Evolutionary conservation across 441 rosid genomes (phyloP), one percentile per base, ranked within the genome.

Genomic region (Gossypium schwendimanii): DNA sequence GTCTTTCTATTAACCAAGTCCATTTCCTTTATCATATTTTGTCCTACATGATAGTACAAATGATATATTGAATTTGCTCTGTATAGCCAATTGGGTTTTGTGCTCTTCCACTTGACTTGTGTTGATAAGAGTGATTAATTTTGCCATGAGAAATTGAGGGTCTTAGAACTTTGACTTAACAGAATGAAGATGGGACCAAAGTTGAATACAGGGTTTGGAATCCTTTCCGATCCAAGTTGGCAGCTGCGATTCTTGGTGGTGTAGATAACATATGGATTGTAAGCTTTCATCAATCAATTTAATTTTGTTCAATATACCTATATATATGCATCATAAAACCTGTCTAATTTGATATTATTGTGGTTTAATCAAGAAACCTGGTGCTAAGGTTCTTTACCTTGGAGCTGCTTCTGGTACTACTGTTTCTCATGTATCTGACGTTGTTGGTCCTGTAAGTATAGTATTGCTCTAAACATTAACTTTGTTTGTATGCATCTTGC

Each of bases 341-440:
- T 10, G 12, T 69, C 12, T 36, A 14, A 58, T 24, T 24, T 1
- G 52, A 45, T 41, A 1, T 2, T 21, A 60, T 61, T 47, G 10
- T n/a, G 49, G 8, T n/a, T 12, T 75, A 23, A 58, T 58, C 63
- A 33, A 93, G 98, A 88, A 81, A 83, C 96, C 97, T 23, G 97
- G 97, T 75, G 92, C 89, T 5, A 87, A 86, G 78, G 96, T 93
- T 77, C 89, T 93, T 0, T 91, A 91, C 79, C 91, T 93, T 61
- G 98, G 98, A 57, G 97, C 97, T 69, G 97, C 98, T 67, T 93
- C 97, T 3, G 96, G 97, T 49, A 91, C 93, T 9, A 88, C 96
- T 2, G 97, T 94, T 17, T 90, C 97, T 58, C 98, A 90, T 63
- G 94, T 94, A 2, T 92, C 98, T 36, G 97, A 90, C 54, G 5